Percentiles rank a stretch among this genome's conserved stretches.
Evolutionary conservation across 2,329 filamentous ascomycete species (phyloP).

Genomic region (Beauveria scarabaeidicola): DNA sequence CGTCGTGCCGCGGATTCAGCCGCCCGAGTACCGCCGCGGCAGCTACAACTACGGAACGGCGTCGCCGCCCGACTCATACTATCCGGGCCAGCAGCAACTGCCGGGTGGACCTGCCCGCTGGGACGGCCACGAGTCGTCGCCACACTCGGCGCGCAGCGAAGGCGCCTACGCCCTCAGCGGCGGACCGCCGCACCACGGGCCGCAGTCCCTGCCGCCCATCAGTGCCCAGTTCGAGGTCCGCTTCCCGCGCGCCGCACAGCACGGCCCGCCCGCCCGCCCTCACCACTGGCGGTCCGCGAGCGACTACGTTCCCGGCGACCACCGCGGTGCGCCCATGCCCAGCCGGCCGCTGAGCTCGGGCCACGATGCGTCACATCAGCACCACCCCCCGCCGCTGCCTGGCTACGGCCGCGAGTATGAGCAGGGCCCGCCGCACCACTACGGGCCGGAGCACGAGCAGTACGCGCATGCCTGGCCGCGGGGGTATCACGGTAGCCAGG

Average conservation of each 20-base stretch:
- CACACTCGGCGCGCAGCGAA: constrained; percentile 7
- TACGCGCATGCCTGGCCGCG: not conserved
- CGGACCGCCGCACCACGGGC: not conserved
- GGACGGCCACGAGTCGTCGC: constrained; percentile 2
- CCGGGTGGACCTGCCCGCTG: not conserved
- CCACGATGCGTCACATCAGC: not conserved
- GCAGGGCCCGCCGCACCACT: not conserved
- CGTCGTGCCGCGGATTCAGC: constrained; percentile 19
- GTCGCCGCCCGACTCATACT: constrained; percentile 3
- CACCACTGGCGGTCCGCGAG: constrained; percentile 9
- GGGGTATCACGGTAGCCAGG: not conserved
- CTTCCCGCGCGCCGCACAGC: not conserved
- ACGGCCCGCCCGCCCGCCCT: not conserved
- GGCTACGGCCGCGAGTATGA: not conserved
- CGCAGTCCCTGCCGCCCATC: constrained; percentile 18
- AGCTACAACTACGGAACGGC: not conserved
- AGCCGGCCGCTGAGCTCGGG: constrained; percentile 1
- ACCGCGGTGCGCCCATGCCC: not conserved
- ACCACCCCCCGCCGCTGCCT: not conserved
- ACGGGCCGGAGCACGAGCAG: constrained; percentile 2
- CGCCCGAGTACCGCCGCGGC: constrained; percentile 14
- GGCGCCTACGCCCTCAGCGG: not conserved
- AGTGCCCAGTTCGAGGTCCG: constrained; percentile 14
- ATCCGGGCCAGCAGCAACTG: not conserved
- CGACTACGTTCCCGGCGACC: constrained; percentile 2